Evolutionary conservation across 1,284 basidiomycete species (phyloP), one percentile per base, ranked within the genome.

Genomic region (Cutaneotrichosporon mucoides): DNA sequence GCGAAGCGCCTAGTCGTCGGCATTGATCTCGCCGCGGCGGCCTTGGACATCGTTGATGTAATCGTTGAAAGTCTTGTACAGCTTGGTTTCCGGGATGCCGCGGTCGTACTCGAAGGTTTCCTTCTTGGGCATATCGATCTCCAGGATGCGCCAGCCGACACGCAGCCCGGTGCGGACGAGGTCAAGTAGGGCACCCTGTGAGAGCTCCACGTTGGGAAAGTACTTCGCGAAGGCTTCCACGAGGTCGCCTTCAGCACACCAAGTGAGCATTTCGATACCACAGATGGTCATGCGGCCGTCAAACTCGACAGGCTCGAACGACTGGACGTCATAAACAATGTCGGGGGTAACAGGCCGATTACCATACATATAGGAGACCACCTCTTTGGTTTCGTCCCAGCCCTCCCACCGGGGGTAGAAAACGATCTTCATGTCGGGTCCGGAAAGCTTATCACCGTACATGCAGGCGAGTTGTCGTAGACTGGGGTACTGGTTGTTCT

Each of bases 341-440:
- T 46, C 45, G 24, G 45, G 45, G 33, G 45, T 46, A 24, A 46
- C 45, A 3, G 45, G 45, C 5, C 8, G 16, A 24, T 46, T 15
- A 24, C 45, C 45, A 9, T 46, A 24, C 11, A 46, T 46, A 9
- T 33, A 46, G 24, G 45, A 15, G 10, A 34, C 8, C 24, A 10
- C 36, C 5, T 40, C 50, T 37, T 52, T 38, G 15, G 12, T n/a
- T 9, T 33, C 40, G 50, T 34, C 42, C 53, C 53, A 54, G 10
- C 53, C 53, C 37, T 54, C 43, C 53, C 53, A 54, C 4, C 8
- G 24, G 3, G 42, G 35, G n/a, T 37, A 40, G 43, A 54, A 54
- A 11, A 54, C 36, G 36, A 54, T 16, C 6, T 38, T 54, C 4
- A 54, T 4, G 15, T 12, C 13, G 16, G 6, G 13, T 6, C 6